Evolutionary conservation across 2,329 filamentous ascomycete genomes (phyloP), one percentile per base, ranked within the genome.

Genomic region (Calonectria montana): DNA sequence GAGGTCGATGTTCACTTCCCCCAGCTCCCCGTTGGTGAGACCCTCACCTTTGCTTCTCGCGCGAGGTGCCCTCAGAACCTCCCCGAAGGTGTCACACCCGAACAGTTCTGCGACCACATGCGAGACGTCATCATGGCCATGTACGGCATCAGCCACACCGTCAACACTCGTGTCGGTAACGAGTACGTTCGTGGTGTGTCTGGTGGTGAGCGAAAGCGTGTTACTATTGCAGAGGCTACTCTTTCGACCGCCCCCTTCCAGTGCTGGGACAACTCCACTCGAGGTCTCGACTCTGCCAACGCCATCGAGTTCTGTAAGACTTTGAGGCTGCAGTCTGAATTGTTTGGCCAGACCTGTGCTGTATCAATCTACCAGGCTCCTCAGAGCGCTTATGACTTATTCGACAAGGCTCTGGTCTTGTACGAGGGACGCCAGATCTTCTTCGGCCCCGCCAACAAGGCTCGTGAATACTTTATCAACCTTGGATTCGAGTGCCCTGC

Each of bases 241-340:
- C 69, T 71, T 27, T 67, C 69, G 7, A 66, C 64, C 1, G 69
- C 69, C 1, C 69, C 69, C 3, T 71, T 71, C 64, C 69, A 71
- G 13, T 71, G 69, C 57, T 71, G 69, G 69, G 69, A 71, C 4
- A 71, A 71, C 47, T 71, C 69, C 0, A 71, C 69, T 9, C 64
- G 69, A 6, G 69, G 69, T 3, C 69, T 71, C 1, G 69, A 71
- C 31, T 71, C 69, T 1, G 69, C 69, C 37, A 71, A 71, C 47
- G 69, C 69, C 64, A 71, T 71, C 13, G 69, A 71, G 48, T 71
- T 71, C 47, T 71, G 69, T 7, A 71, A 67, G 39, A 71, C 69
- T 1, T 25, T 71, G 45, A 37, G 64, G 5, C 69, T 71, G 23
- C 69, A 71, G 37, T 71, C 69, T 0, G 69, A 71, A 23, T 27